Conservation (phyloP, 345 rosid genomes). For the Eucalyptus tenuipes region DNA sequence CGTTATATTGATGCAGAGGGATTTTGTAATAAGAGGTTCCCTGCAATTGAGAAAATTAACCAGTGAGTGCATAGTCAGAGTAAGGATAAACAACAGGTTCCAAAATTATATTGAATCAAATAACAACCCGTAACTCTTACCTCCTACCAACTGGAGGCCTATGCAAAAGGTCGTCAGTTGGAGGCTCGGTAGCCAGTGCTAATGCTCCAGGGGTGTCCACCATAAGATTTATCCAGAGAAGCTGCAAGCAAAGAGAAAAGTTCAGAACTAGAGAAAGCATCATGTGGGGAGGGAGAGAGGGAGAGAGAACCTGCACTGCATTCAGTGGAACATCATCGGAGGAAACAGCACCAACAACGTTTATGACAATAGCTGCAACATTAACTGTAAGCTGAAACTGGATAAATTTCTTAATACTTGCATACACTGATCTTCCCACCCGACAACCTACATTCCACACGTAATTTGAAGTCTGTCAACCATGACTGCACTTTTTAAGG, state of each 20-base stretch:
- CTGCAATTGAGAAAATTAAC: slow-evolving; percentile 18
- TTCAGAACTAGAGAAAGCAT: background rate
- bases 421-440: slow-evolving; percentile 95
- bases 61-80: background rate
- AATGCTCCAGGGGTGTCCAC: slow-evolving; percentile 93
- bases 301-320: slow-evolving; percentile 69
- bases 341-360: slow-evolving; percentile 75
- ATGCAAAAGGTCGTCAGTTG: slow-evolving; percentile 87
- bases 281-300: background rate
- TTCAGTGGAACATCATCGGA: slow-evolving; percentile 89
- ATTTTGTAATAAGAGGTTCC: slow-evolving; percentile 84
- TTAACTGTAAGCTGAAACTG: slow-evolving; percentile 93
- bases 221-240: slow-evolving; percentile 93
- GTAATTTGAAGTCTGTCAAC: background rate
- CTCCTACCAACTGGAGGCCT: slow-evolving; percentile 81
- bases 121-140: slow-evolving; percentile 14
- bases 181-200: slow-evolving; percentile 96
- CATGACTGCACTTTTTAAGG: background rate
- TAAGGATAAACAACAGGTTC: background rate
- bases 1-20: slow-evolving; percentile 87
- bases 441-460: slow-evolving; percentile 43
- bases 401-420: slow-evolving; percentile 2
- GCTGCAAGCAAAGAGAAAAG: slow-evolving; percentile 22
- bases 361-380: slow-evolving; percentile 79
- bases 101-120: background rate